Percentiles rank a stretch among this genome's conserved stretches.
Evolutionary conservation across 116 monocot genomes (phyloP).

Genomic region (Zostera marina): DNA sequence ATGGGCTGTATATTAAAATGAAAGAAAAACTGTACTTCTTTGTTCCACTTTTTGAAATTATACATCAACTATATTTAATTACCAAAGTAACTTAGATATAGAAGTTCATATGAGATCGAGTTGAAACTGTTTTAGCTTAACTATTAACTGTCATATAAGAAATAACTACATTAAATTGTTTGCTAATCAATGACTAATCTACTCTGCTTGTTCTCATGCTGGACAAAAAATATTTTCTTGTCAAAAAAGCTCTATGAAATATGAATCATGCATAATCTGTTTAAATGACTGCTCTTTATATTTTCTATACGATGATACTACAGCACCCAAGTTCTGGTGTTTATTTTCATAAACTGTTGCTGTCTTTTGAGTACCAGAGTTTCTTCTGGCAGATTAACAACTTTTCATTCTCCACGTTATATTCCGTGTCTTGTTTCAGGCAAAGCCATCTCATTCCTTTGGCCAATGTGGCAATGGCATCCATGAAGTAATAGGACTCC

Average conservation of each 20-base stretch:
- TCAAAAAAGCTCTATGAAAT: not conserved
- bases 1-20: too few species aligned
- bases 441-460: not conserved
- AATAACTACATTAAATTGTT: too few species aligned
- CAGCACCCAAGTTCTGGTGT: not conserved
- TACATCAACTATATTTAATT: too few species aligned
- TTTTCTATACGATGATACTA: not conserved
- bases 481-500: not conserved
- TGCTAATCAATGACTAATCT: too few species aligned
- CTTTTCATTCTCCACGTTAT: not conserved
- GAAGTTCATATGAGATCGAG: too few species aligned
- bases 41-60: too few species aligned
- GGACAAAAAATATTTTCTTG: not conserved
- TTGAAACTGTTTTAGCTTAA: too few species aligned
- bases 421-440: not conserved
- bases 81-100: too few species aligned
- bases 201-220: not conserved
- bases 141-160: too few species aligned
- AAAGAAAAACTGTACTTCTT: too few species aligned
- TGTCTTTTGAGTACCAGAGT: too few species aligned
- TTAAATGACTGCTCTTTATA: not conserved
- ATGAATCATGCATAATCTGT: not conserved
- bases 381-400: too few species aligned
- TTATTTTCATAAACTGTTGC: constrained; percentile 6
- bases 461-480: not conserved